Evolutionary conservation across 331 rosid genomes (phyloP).

Genomic region (Spiraea crenata): DNA sequence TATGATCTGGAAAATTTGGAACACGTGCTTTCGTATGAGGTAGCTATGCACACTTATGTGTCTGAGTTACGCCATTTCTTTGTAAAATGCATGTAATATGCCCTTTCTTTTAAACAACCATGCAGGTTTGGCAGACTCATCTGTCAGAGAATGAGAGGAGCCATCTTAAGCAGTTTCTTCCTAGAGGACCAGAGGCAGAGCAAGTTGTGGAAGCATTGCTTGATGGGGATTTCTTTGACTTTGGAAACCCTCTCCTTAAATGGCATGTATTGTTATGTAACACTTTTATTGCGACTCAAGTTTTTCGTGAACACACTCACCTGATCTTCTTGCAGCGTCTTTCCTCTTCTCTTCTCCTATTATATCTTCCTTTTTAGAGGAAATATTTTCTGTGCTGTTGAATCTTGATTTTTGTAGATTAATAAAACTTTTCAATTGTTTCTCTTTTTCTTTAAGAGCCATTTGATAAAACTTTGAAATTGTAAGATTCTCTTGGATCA

Average conservation of each 20-base stretch:
- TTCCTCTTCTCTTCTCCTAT: constrained; percentile 2
- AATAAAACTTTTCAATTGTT: neutral
- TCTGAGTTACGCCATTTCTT: constrained; percentile 6
- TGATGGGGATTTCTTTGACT: constrained; percentile 68
- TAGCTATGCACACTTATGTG: constrained; percentile 30
- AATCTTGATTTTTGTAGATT: neutral
- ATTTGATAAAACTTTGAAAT: neutral
- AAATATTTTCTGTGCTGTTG: neutral
- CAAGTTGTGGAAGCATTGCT: constrained; percentile 60
- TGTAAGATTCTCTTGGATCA: neutral
- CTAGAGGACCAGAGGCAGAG: constrained; percentile 58
- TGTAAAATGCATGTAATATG: constrained; percentile 17
- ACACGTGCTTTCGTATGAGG: constrained; percentile 81
- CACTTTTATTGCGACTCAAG: constrained; percentile 4
- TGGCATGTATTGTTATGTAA: constrained; percentile 56
- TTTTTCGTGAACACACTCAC: neutral
- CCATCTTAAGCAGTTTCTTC: constrained; percentile 69
- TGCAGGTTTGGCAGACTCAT: constrained; percentile 80
- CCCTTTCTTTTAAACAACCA: constrained; percentile 19
- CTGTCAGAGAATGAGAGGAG: constrained; percentile 79
- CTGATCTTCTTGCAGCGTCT: neutral
- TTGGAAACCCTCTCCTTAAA: constrained; percentile 71
- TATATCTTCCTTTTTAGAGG: neutral
- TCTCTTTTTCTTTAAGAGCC: neutral
- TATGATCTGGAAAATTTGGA: constrained; percentile 62